Evolutionary conservation across 23 red algal species (phyloP).

Genomic region (Gracilaria caudata): DNA sequence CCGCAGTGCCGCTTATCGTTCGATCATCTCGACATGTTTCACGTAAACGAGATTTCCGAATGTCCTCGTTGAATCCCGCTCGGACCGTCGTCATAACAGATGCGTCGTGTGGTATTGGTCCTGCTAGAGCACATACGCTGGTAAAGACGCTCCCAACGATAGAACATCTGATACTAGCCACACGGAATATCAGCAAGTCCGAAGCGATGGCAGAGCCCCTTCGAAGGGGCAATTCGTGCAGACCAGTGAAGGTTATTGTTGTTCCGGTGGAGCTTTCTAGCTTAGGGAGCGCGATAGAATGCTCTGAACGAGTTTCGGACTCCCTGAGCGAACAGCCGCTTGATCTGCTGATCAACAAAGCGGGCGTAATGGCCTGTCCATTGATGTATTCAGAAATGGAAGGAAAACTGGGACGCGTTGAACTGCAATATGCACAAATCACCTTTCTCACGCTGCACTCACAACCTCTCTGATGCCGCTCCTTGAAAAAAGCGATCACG

Average conservation of each 20-base stretch:
- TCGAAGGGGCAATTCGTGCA: background rate
- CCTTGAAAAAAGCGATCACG: conserved; percentile 17
- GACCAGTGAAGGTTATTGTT: conserved; percentile 26
- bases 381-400: conserved; percentile 10
- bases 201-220: conserved; percentile 37
- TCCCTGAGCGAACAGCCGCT: conserved; percentile 24
- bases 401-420: conserved; percentile 29
- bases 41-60: background rate
- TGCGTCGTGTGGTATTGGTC: conserved; percentile 64
- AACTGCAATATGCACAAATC: conserved; percentile 57
- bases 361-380: conserved; percentile 67
- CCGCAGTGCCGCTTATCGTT: background rate
- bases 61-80: conserved; percentile 43
- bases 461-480: conserved; percentile 8
- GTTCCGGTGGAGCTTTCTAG: conserved; percentile 52
- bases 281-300: conserved; percentile 13
- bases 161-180: conserved; percentile 35
- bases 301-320: conserved; percentile 17
- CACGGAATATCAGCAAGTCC: conserved; percentile 36
- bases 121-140: conserved; percentile 23
- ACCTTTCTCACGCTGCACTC: conserved; percentile 50
- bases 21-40: background rate
- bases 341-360: conserved; percentile 63
- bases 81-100: conserved; percentile 59
- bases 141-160: conserved; percentile 42